Evolutionary conservation across 345 rosid genomes (phyloP), one percentile per base, ranked within the genome.

Genomic region (Eucalyptus marginata): DNA sequence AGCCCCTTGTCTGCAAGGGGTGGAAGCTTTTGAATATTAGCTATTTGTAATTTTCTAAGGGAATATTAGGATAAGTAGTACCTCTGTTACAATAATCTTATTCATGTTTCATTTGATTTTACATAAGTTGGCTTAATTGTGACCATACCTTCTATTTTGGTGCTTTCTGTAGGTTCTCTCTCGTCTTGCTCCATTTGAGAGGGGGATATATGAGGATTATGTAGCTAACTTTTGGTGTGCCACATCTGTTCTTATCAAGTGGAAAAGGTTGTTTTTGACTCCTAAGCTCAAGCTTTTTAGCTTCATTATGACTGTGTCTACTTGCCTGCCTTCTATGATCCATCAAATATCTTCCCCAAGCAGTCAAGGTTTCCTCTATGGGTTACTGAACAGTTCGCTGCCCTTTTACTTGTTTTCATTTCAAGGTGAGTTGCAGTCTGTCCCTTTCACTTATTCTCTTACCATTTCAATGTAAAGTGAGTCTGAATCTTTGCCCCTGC

Each of bases 191-290:
- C 99, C 99, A 79, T 98, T 98, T 62, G 98, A 97, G 91, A 96
- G 99, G 90, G 99, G 99, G 81, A 93, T 98, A 94, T 98, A 98
- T 14, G 99, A 98, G 94, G 99, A 98, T 90, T 96, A 97, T 90
- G 99, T 98, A 52, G 99, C 99, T 54, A 97, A 97, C 92, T 96
- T 98, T 92, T 98, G 99, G 99, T 98, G 99, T 91, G 90, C 97
- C 54, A 90, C 96, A 44, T 97, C 98, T 40, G 87, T 95, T 88
- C 89, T 98, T 86, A 92, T 97, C 50, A 98, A 98, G 93, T 97
- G 99, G 99, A 98, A 98, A 91, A 95, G 90, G 86, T 91, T 95
- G 68, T 97, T 94, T 91, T 90, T 95, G 49, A 93, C 95, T 76
- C 94, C 80, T 49, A 92, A 94, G 20, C 93, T 95, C 90, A 96